Base-by-base conservation (phyloP, 345 rosid species). In the Pugionium cornutum region DNA sequence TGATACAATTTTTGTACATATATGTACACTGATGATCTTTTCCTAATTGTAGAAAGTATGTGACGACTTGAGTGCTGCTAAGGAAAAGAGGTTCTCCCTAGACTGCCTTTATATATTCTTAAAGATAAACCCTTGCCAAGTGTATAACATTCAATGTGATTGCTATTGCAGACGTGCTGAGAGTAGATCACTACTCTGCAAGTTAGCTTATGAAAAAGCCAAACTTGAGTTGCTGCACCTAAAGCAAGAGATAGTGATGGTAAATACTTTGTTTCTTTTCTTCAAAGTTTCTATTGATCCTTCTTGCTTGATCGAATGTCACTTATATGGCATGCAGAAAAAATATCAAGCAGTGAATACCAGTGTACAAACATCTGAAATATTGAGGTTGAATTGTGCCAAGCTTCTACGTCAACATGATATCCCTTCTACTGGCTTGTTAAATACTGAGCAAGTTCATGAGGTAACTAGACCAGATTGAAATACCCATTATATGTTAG, bases 201-300 rank as follows among this genome's bases (percentile, higher is more conserved):
- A 86, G 77, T 61, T 87, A 58, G 78, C 81, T 28, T 77, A 78
- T 84, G 88, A 77, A 75, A 91, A 83, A 81, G 89, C 83, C 63
- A 84, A 74, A 70, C 67, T 81, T 79, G 87, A 79, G 75, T 72
- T 94, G 76, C 68, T 79, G 73, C 68, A 63, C 68, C 64, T 75
- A 51, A 83, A 77, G 80, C 86, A 37, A 45, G 82, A 84, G 48
- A 83, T 73, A 60, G 28, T 88, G 76, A 79, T 74, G 96, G 99
- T 92, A 55, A 78, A 55, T 71, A 35, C 74, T 3, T 57, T 73
- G 53, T 46, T 47, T 45, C 55, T 62, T 50, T 33, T 43, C 18
- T 30, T 4, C 25, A 42, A 43, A 33, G 25, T 48, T 53, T 58
- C 7, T 52, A 18, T 35, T 32, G 27, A 33, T 68, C 29, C 34